A percentile compares a stretch with the other conserved stretches of the same genome.
Conservation (phyloP, 2,329 filamentous ascomycete genomes). For the Plenodomus biglobosus region DNA sequence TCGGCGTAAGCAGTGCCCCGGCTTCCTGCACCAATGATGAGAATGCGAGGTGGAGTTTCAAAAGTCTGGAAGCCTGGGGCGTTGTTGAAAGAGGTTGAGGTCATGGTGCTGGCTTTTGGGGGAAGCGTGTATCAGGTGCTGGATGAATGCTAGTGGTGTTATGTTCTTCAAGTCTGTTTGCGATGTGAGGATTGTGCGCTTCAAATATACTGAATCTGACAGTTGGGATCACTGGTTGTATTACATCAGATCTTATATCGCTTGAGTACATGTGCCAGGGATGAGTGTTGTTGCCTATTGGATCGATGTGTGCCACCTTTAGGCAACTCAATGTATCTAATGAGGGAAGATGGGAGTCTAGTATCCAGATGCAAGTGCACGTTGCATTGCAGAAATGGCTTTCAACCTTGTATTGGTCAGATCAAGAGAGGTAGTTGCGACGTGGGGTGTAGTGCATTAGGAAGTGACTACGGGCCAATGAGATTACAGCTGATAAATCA, state of each 20-base stretch:
- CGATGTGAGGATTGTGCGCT: too few relatives aligned
- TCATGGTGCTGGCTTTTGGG: not conserved
- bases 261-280: not conserved
- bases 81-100: conserved; percentile 14
- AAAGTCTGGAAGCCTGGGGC: conserved; percentile 24
- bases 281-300: not conserved
- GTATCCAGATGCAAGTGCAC: conserved; percentile 11
- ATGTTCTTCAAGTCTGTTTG: too few relatives aligned
- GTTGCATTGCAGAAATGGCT: conserved; percentile 27
- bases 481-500: conserved; percentile 27
- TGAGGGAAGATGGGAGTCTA: conserved; percentile 16
- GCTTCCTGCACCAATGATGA: conserved; percentile 46
- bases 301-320: not conserved
- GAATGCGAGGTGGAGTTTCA: conserved; percentile 29
- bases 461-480: conserved; percentile 9
- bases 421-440: conserved; percentile 4
- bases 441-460: conserved; percentile 14
- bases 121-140: not conserved
- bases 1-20: conserved; percentile 42
- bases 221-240: too few relatives aligned
- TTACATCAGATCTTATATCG: too few relatives aligned
- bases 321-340: not conserved
- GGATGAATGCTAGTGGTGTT: too few relatives aligned
- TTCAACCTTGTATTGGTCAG: not conserved
- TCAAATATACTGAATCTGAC: too few relatives aligned